Evolutionary conservation across 176 grass and related monocot genomes (phyloP).

Genomic region (Bolboschoenus planiculmis): DNA sequence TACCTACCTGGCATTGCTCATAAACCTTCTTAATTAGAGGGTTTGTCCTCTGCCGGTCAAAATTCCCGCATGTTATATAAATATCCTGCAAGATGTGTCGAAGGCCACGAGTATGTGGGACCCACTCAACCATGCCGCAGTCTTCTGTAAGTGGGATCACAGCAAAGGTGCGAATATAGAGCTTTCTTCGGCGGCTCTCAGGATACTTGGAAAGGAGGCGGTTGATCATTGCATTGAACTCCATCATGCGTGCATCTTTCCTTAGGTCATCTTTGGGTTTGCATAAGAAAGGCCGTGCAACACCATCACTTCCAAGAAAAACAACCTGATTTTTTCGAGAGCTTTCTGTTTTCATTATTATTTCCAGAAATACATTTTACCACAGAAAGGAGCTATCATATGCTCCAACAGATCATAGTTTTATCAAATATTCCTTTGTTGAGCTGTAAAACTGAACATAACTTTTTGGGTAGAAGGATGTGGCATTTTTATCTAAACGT

Average conservation of each 20-base stretch:
- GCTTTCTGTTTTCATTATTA: neutral
- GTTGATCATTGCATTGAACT: slow-evolving; percentile 96
- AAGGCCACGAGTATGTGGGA: slow-evolving; percentile 79
- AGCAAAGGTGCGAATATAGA: slow-evolving; percentile 94
- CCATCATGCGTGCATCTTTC: slow-evolving; percentile 99
- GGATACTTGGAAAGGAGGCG: slow-evolving; percentile 85
- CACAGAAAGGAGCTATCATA: neutral
- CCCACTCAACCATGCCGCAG: slow-evolving; percentile 94
- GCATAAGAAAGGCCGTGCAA: slow-evolving; percentile 65
- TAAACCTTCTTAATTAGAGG: slow-evolving; percentile 79
- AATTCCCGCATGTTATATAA: slow-evolving; percentile 75
- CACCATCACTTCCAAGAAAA: slow-evolving; percentile 70
- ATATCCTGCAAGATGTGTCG: slow-evolving; percentile 95
- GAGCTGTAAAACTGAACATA: neutral
- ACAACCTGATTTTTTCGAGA: slow-evolving; percentile 57
- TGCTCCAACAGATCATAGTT: neutral
- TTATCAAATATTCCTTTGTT: neutral
- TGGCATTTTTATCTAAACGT: neutral
- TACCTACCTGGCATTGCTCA: slow-evolving; percentile 30
- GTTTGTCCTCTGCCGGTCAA: slow-evolving; percentile 66
- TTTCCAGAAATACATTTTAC: neutral
- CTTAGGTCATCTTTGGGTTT: slow-evolving; percentile 86
- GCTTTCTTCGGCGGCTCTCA: slow-evolving; percentile 84
- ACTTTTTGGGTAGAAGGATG: neutral
- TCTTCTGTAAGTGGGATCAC: slow-evolving; percentile 95